These are phyloP conservation scores for Geranium rotundifolium DNA, from an alignment of 345 rosid genomes.

Conservation along the genomic window DNA sequence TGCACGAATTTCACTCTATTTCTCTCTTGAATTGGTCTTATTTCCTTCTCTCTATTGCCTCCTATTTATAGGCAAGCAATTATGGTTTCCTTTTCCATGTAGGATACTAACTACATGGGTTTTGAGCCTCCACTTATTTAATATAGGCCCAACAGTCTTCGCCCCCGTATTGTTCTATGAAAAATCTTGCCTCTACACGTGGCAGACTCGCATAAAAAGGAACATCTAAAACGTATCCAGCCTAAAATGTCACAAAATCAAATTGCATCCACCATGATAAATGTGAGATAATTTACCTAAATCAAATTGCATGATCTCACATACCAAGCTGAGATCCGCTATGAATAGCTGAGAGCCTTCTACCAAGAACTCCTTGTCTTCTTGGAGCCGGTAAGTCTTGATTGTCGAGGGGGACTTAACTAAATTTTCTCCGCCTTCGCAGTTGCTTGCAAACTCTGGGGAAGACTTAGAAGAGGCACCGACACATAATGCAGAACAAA, in stretches of 20 bases:
- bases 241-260: constrained; percentile 25
- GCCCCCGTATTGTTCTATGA: constrained; percentile 88
- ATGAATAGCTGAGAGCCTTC: constrained; percentile 72
- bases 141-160: too few species aligned
- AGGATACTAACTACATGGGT: too few species aligned
- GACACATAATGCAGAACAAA: constrained; percentile 30
- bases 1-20: too few species aligned
- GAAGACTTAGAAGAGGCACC: constrained; percentile 47
- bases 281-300: too few species aligned
- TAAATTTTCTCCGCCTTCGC: constrained; percentile 48
- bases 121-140: too few species aligned
- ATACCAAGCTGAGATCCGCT: constrained; percentile 79
- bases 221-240: constrained; percentile 58
- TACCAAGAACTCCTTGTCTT: constrained; percentile 48
- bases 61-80: too few species aligned
- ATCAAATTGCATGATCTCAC: constrained; percentile 49
- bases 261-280: too few species aligned
- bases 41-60: too few species aligned
- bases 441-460: constrained; percentile 46
- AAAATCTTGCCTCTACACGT: constrained; percentile 77
- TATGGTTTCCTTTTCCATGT: too few species aligned
- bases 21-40: too few species aligned
- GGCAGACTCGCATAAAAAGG: constrained; percentile 85
- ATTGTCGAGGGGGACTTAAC: constrained; percentile 40
- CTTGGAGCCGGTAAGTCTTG: constrained; percentile 73